Evolutionary conservation across 164 flowering plant species (phyloP).

Genomic region (Vitis labrusca): DNA sequence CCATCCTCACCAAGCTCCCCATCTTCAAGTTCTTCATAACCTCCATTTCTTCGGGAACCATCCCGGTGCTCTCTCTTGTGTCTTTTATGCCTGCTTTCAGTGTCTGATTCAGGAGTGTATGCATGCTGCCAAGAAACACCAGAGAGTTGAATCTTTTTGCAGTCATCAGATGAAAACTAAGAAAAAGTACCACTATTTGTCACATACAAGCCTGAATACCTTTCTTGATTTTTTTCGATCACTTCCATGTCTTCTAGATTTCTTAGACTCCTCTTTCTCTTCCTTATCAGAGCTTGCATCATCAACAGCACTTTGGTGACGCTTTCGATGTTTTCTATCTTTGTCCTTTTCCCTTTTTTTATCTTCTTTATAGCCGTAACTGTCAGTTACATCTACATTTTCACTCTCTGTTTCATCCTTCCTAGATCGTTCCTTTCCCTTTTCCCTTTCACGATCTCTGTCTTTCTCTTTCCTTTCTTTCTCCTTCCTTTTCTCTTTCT

Average conservation of each 20-base stretch:
- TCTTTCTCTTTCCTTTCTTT: slow-evolving; percentile 63
- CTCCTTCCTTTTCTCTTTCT: slow-evolving; percentile 31
- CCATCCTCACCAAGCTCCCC: slow-evolving; percentile 98
- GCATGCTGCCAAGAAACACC: slow-evolving; percentile 45
- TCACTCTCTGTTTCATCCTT: slow-evolving; percentile 77
- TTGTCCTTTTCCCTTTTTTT: slow-evolving; percentile 69
- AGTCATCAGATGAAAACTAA: not conserved
- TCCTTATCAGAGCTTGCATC: slow-evolving; percentile 70
- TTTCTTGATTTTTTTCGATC: slow-evolving; percentile 89
- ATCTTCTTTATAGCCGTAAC: slow-evolving; percentile 63
- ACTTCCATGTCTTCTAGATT: slow-evolving; percentile 71
- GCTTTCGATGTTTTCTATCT: slow-evolving; percentile 72
- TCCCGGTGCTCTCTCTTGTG: slow-evolving; percentile 85
- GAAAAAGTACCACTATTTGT: not conserved
- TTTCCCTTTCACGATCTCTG: slow-evolving; percentile 68
- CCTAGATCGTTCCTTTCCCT: slow-evolving; percentile 66
- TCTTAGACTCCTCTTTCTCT: slow-evolving; percentile 76
- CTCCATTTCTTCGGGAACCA: slow-evolving; percentile 67
- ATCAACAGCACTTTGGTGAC: slow-evolving; percentile 60
- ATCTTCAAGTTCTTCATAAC: slow-evolving; percentile 94
- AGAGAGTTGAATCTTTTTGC: not conserved
- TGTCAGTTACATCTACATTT: slow-evolving; percentile 48
- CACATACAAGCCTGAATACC: slow-evolving; percentile 33
- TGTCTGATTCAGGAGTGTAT: slow-evolving; percentile 79
- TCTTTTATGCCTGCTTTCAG: slow-evolving; percentile 77